phyloP scores from a whole-genome alignment of 2,329 filamentous ascomycete genomes.

The Botryosphaeria dothidea region DNA sequence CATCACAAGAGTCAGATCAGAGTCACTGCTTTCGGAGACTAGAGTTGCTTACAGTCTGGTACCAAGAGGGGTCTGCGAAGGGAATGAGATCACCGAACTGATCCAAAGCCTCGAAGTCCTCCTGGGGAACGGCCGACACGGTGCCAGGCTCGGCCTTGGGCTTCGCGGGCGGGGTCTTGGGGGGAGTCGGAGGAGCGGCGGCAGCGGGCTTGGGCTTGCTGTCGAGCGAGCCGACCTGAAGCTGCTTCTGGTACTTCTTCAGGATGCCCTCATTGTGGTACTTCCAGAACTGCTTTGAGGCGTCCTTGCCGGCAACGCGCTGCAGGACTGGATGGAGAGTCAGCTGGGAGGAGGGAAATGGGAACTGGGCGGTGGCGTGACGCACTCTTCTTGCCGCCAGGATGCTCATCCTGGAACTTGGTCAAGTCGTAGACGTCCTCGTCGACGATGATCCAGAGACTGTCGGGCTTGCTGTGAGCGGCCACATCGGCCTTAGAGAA shows the following conservation, averaged over 20 bases:
- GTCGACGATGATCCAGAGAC: constrained; percentile 87
- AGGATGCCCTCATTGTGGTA: constrained; percentile 62
- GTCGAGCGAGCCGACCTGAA: constrained; percentile 74
- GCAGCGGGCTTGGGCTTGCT: constrained; percentile 58
- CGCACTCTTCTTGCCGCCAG: constrained; percentile 72
- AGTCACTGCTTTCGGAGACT: background rate
- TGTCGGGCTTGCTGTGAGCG: constrained; percentile 84
- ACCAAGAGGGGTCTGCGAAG: constrained; percentile 92
- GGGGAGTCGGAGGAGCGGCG: constrained; percentile 51
- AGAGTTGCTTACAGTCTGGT: constrained; percentile 72
- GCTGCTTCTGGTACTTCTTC: constrained; percentile 63
- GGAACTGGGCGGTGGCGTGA: constrained; percentile 9
- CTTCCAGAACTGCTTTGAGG: constrained; percentile 70
- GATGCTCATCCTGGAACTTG: constrained; percentile 57
- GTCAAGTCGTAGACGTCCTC: constrained; percentile 96
- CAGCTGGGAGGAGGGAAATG: constrained; percentile 21
- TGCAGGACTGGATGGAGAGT: constrained; percentile 54
- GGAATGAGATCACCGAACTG: constrained; percentile 84
- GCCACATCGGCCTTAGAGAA: constrained; percentile 85
- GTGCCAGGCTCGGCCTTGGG: constrained; percentile 62
- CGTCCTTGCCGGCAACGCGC: constrained; percentile 66
- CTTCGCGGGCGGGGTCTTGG: constrained; percentile 51
- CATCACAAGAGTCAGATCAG: background rate
- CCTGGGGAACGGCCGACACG: constrained; percentile 42
- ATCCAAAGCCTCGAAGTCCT: constrained; percentile 67